Evolutionary conservation across 2,329 filamentous ascomycete genomes (phyloP).

Genomic region (Coleophoma eucalyptorum): DNA sequence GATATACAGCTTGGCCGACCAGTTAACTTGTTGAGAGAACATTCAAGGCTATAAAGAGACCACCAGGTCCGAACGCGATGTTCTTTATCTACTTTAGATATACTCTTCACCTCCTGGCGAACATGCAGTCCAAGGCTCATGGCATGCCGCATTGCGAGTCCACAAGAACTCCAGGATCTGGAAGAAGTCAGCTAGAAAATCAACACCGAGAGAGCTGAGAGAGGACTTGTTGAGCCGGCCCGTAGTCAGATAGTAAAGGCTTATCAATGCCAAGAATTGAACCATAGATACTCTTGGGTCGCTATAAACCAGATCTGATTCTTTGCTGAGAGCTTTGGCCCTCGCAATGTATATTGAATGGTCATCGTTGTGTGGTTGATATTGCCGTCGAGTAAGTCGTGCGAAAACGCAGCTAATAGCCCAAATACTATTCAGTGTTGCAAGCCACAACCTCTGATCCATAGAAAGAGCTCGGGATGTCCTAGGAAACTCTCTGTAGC

Average conservation of each 20-base stretch:
- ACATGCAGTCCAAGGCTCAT: slow-evolving; percentile 19
- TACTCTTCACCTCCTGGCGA: slow-evolving; percentile 12
- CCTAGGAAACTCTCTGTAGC: slow-evolving; percentile 9
- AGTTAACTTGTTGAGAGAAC: slow-evolving; percentile 16
- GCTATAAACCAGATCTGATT: slow-evolving; percentile 11
- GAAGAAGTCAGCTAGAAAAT: not conserved
- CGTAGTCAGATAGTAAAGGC: slow-evolving; percentile 19
- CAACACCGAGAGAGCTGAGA: not conserved
- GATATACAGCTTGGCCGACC: slow-evolving; percentile 22
- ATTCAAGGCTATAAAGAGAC: slow-evolving; percentile 22
- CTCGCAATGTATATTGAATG: slow-evolving; percentile 16
- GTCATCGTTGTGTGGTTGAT: slow-evolving; percentile 9
- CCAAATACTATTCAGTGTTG: slow-evolving; percentile 18
- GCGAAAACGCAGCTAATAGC: slow-evolving; percentile 16
- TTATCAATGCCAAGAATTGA: slow-evolving; percentile 13
- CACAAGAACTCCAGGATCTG: slow-evolving; percentile 22
- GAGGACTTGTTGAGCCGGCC: slow-evolving; percentile 19
- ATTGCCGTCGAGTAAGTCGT: slow-evolving; percentile 8
- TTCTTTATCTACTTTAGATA: slow-evolving; percentile 20
- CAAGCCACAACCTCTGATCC: slow-evolving; percentile 16
- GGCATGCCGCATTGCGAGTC: slow-evolving; percentile 18
- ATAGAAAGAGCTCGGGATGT: slow-evolving; percentile 2
- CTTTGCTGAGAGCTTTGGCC: slow-evolving; percentile 16
- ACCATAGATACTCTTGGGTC: slow-evolving; percentile 15
- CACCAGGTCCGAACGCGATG: slow-evolving; percentile 21